phyloP scores from a whole-genome alignment of 2,329 filamentous ascomycete genomes.

The Stachybotrys chlorohalonatus region DNA sequence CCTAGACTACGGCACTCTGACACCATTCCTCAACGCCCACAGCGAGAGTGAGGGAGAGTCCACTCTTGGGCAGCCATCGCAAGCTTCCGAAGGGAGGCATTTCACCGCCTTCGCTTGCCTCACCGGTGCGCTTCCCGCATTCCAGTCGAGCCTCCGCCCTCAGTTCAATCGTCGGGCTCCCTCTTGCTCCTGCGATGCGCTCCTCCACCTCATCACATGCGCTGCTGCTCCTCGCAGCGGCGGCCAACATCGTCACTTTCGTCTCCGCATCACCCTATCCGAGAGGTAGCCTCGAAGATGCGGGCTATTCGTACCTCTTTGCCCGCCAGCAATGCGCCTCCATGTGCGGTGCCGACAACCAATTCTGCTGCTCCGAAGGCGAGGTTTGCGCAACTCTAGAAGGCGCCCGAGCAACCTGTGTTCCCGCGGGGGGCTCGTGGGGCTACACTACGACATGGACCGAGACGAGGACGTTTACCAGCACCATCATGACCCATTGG shows the following conservation, averaged over 20 bases:
- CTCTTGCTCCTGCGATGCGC: slow-evolving; percentile 9
- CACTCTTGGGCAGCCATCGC: slow-evolving; percentile 1
- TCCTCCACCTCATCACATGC: slow-evolving; percentile 7
- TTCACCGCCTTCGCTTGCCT: neutral
- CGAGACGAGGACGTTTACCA: slow-evolving; percentile 50
- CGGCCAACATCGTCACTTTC: slow-evolving; percentile 15
- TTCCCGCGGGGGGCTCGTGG: slow-evolving; percentile 21
- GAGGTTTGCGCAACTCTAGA: slow-evolving; percentile 42
- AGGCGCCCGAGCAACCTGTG: slow-evolving; percentile 40
- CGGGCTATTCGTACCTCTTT: slow-evolving; percentile 41
- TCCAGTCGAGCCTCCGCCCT: slow-evolving; percentile 1
- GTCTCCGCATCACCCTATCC: slow-evolving; percentile 38
- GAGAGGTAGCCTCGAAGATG: slow-evolving; percentile 37
- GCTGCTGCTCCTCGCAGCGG: slow-evolving; percentile 28
- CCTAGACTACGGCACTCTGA: neutral
- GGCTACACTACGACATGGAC: slow-evolving; percentile 51
- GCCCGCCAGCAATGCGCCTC: slow-evolving; percentile 35
- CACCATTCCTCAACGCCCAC: neutral
- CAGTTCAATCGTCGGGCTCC: neutral
- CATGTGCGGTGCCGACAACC: slow-evolving; percentile 45
- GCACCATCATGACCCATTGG: slow-evolving; percentile 44
- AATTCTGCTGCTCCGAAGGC: slow-evolving; percentile 43
- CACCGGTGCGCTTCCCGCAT: slow-evolving; percentile 4
- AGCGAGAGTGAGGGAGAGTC: neutral
- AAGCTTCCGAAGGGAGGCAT: neutral